Percentiles rank a stretch among this genome's conserved stretches.
Evolutionary conservation across 768 basidiomycete species (phyloP).

Genomic region (Daedaleopsis nitida): DNA sequence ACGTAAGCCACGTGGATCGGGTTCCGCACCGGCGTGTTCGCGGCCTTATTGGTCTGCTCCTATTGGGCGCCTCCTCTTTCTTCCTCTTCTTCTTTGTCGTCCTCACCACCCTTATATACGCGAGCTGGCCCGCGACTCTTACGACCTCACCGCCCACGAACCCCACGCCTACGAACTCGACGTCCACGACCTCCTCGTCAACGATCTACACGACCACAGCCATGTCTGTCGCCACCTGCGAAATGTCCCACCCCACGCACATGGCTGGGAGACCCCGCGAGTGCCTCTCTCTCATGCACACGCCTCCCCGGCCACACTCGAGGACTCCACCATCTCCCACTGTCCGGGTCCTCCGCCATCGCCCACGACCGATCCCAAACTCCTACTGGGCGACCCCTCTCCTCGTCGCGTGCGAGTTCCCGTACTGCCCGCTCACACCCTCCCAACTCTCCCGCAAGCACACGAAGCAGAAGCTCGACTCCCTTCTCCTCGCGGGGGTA

Average conservation of each 20-base stretch:
- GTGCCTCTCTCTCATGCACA: slow-evolving; percentile 62
- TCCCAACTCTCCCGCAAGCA: slow-evolving; percentile 26
- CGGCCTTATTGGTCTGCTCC: slow-evolving; percentile 1
- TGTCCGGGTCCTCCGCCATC: slow-evolving; percentile 16
- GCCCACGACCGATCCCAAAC: slow-evolving; percentile 71
- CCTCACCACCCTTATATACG: neutral
- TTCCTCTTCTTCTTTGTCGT: neutral
- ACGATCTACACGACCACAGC: neutral
- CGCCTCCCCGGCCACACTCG: neutral
- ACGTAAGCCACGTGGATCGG: slow-evolving; percentile 12
- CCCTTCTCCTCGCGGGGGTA: slow-evolving; percentile 68
- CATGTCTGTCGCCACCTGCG: slow-evolving; percentile 23
- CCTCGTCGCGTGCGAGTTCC: slow-evolving; percentile 81
- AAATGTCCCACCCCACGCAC: slow-evolving; percentile 10
- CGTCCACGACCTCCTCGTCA: neutral
- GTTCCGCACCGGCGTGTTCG: slow-evolving; percentile 14
- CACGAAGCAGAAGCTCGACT: slow-evolving; percentile 72
- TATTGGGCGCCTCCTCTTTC: neutral
- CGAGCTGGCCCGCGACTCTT: slow-evolving; percentile 8
- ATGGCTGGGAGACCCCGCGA: too few species aligned
- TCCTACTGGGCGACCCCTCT: slow-evolving; percentile 80
- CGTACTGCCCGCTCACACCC: slow-evolving; percentile 46
- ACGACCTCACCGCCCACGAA: neutral
- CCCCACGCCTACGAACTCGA: neutral
- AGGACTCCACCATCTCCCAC: slow-evolving; percentile 12